Percentiles rank a stretch among this genome's conserved stretches.
phyloP scores from a whole-genome alignment of 2,329 filamentous ascomycete genomes.

The Claviceps cyperi region DNA sequence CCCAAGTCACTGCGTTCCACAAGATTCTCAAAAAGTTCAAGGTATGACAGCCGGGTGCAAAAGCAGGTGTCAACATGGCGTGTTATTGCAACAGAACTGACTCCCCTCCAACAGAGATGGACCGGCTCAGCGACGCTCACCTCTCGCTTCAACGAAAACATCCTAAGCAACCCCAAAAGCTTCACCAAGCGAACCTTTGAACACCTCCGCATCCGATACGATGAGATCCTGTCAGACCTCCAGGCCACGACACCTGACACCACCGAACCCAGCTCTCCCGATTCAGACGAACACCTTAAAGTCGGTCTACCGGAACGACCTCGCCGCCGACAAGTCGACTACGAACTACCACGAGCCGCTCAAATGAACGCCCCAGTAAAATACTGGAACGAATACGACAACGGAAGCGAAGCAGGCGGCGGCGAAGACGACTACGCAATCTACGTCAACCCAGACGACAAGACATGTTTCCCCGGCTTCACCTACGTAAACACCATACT shows the following conservation, averaged over 20 bases:
- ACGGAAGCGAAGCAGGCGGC: slow-evolving; percentile 55
- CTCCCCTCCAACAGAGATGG: slow-evolving; percentile 49
- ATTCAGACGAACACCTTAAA: slow-evolving; percentile 13
- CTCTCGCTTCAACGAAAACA: slow-evolving; percentile 49
- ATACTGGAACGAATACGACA: slow-evolving; percentile 83
- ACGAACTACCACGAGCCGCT: slow-evolving; percentile 18
- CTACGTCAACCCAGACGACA: slow-evolving; percentile 57
- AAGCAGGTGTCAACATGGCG: neutral
- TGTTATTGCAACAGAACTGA: neutral
- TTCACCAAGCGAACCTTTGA: slow-evolving; percentile 55
- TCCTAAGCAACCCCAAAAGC: slow-evolving; percentile 53
- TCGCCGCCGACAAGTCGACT: slow-evolving; percentile 11
- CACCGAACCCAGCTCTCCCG: slow-evolving; percentile 26
- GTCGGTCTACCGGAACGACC: neutral
- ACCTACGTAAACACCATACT: slow-evolving; percentile 41
- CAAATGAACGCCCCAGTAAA: slow-evolving; percentile 19
- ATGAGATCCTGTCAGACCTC: slow-evolving; percentile 33
- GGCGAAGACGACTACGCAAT: slow-evolving; percentile 53
- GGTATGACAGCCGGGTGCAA: slow-evolving; percentile 19
- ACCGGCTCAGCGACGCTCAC: slow-evolving; percentile 55
- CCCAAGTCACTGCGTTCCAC: slow-evolving; percentile 61
- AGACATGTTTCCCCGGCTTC: slow-evolving; percentile 46
- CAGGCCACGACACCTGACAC: slow-evolving; percentile 28
- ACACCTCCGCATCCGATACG: slow-evolving; percentile 34
- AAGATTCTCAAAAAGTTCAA: slow-evolving; percentile 79